Conservation (phyloP, 1,284 basidiomycete genomes). For the Sphagnurus paluster region DNA sequence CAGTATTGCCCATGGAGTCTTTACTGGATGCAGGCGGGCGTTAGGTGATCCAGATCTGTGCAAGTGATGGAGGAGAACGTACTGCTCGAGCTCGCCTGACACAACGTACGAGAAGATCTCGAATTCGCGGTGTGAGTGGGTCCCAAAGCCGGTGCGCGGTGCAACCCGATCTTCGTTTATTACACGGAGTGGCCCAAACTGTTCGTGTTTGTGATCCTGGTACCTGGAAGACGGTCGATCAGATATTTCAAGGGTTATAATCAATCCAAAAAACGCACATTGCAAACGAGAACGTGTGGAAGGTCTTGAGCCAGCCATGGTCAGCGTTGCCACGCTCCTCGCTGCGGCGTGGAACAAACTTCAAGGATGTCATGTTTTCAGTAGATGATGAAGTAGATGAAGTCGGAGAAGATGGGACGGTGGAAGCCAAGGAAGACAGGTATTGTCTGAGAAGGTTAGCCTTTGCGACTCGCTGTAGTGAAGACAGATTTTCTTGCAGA, state of each 20-base stretch:
- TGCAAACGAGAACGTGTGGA: constrained; percentile 87
- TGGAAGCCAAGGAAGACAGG: constrained; percentile 3
- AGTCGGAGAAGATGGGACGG: constrained; percentile 5
- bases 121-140: constrained; percentile 82
- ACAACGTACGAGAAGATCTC: constrained; percentile 93
- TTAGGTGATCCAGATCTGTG: too few species aligned
- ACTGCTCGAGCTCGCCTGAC: constrained; percentile 80
- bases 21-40: constrained; percentile 57
- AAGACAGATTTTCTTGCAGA: constrained; percentile 22
- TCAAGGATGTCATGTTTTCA: constrained; percentile 32
- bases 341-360: constrained; percentile 58
- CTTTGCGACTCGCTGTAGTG: constrained; percentile 20
- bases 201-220: constrained; percentile 54
- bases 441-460: constrained; percentile 16
- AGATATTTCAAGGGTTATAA: neutral
- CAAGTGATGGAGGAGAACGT: constrained; percentile 21
- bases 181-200: constrained; percentile 66
- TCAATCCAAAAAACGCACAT: constrained; percentile 41
- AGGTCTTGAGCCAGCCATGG: constrained; percentile 90
- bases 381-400: constrained; percentile 13
- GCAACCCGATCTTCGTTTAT: constrained; percentile 92
- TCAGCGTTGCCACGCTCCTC: constrained; percentile 77
- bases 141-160: constrained; percentile 79
- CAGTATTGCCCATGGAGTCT: constrained; percentile 89
- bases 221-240: constrained; percentile 45